These are phyloP conservation scores for Toxoplasma gondii DNA, from an alignment of 169 alveolate species.

Conservation along the genomic window DNA sequence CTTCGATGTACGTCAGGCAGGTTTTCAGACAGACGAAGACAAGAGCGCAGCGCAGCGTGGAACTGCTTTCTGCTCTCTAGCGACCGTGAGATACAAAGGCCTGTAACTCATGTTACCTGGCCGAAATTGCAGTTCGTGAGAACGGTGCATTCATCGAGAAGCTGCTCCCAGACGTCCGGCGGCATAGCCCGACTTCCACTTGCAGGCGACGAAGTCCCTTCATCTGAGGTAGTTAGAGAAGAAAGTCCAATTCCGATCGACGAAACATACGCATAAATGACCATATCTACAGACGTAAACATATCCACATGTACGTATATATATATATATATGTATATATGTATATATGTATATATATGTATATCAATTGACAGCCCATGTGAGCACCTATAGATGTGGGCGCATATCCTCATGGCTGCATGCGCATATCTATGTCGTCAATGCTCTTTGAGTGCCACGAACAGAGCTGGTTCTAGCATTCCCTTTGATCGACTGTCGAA, in stretches of 20 bases:
- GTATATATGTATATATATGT: too few relatives aligned
- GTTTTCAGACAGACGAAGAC: too few relatives aligned
- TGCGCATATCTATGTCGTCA: too few relatives aligned
- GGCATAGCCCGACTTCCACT: slow-evolving; percentile 46
- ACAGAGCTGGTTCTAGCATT: too few relatives aligned
- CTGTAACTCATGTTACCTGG: slow-evolving; percentile 32
- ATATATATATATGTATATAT: too few relatives aligned
- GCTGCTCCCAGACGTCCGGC: slow-evolving; percentile 69
- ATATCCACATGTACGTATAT: background rate
- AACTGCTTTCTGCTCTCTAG: background rate
- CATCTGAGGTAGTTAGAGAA: too few relatives aligned
- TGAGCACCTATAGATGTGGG: too few relatives aligned
- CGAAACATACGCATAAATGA: background rate
- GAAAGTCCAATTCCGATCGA: background rate
- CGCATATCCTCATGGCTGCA: too few relatives aligned
- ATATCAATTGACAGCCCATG: too few relatives aligned
- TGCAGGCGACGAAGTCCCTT: background rate
- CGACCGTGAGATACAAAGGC: background rate
- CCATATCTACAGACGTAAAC: background rate
- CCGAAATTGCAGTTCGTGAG: slow-evolving; percentile 70
- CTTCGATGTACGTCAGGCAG: too few relatives aligned
- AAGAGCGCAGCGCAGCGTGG: background rate
- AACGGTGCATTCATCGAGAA: slow-evolving; percentile 70
- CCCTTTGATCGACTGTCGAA: too few relatives aligned
- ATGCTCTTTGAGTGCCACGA: too few relatives aligned